Conservation (phyloP, 1,284 basidiomycete genomes). For the Naganishia sp. region DNA sequence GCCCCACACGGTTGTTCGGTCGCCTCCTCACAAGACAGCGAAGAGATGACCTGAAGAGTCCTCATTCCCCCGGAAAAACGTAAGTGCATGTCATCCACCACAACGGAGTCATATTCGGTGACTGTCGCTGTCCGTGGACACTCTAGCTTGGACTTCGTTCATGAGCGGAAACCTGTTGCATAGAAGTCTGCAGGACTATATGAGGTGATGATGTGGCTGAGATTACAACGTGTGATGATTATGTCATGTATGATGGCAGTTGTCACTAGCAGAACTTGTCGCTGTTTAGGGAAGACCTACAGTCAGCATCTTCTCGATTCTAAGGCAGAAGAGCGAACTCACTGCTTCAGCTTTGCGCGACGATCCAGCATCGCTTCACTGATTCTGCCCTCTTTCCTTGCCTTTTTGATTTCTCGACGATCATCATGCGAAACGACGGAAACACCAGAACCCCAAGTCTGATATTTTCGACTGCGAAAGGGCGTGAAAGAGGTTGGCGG, state of each 20-base stretch:
- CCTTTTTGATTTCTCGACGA: constrained; percentile 74
- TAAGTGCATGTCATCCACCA: no score
- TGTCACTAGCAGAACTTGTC: constrained; percentile 18
- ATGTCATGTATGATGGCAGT: background rate
- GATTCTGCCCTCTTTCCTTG: constrained; percentile 80
- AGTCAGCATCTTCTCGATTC: background rate
- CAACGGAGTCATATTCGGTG: no score
- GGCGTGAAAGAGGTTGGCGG: background rate
- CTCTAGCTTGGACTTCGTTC: no score
- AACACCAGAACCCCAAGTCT: constrained; percentile 83
- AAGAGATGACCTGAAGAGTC: no score
- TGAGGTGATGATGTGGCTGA: no score
- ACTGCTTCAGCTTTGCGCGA: constrained; percentile 89
- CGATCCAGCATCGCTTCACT: constrained; percentile 87
- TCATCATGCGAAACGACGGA: constrained; percentile 60
- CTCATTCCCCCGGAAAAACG: no score
- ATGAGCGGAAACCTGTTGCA: no score
- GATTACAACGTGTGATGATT: no score
- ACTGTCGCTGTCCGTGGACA: no score
- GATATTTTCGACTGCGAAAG: constrained; percentile 66
- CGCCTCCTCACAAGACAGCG: no score
- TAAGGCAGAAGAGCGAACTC: constrained; percentile 36
- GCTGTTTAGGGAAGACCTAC: background rate
- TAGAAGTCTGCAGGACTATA: no score
- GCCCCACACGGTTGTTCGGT: no score